phyloP scores from a whole-genome alignment of 495 filamentous ascomycete species.

The Eremomyces bilateralis region DNA sequence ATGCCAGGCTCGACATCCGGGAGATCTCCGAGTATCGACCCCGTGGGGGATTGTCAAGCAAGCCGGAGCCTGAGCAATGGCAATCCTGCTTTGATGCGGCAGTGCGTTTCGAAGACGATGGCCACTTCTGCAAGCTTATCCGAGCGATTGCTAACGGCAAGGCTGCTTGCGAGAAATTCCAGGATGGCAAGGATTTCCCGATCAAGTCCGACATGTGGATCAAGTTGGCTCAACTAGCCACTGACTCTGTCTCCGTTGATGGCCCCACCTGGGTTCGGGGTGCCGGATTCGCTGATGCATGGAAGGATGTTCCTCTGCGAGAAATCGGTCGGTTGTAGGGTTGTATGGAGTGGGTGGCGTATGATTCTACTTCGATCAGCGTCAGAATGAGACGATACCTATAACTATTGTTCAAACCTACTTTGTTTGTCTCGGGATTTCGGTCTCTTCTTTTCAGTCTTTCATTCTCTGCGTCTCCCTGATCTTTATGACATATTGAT shows the following conservation, averaged over 20 bases:
- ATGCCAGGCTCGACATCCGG: constrained; percentile 30
- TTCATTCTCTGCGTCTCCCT: too few relatives aligned
- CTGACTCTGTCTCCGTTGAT: constrained; percentile 28
- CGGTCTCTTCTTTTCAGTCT: too few relatives aligned
- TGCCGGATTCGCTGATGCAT: constrained; percentile 34
- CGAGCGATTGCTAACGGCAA: constrained; percentile 41
- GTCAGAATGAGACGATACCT: too few relatives aligned
- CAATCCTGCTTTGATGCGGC: constrained; percentile 32
- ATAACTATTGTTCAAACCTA: too few relatives aligned
- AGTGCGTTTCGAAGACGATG: constrained; percentile 41
- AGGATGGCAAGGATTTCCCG: constrained; percentile 22
- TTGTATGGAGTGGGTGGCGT: background rate
- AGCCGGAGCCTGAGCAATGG: constrained; percentile 22
- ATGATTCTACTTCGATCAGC: background rate
- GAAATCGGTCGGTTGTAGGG: background rate
- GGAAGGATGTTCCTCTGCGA: constrained; percentile 20
- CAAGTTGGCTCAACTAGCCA: constrained; percentile 41
- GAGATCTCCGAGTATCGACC: constrained; percentile 33
- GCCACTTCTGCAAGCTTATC: constrained; percentile 52
- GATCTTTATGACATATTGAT: too few relatives aligned
- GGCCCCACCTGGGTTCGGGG: constrained; percentile 31
- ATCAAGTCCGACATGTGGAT: constrained; percentile 52
- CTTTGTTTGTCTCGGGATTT: too few relatives aligned
- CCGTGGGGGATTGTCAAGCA: constrained; percentile 4
- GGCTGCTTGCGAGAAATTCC: constrained; percentile 23